Percentiles rank a stretch among this genome's conserved stretches.
These are phyloP conservation scores for bread wheat (Triticum aestivum) DNA, from an alignment of 176 grass and related monocot species.

Conservation along the genomic window IWGSC_CS_RefSeq_v2.1 NC_057810.1:78159787-78160286, in stretches of 20 bases:
- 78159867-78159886: not conserved
- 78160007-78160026: too few species aligned
- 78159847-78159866: not conserved
- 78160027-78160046: too few species aligned
- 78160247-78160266: not conserved
- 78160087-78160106: too few species aligned
- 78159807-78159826: too few species aligned
- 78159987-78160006: not conserved
- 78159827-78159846: not conserved
- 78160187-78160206: not conserved
- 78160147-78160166: not conserved
- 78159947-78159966: not conserved
- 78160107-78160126: too few species aligned
- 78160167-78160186: not conserved
- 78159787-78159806: not conserved
- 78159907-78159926: accelerated
- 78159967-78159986: not conserved
- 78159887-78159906: not conserved
- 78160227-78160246: not conserved
- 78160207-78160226: not conserved
- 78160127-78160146: not conserved
- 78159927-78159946: not conserved
- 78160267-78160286: not conserved
- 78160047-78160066: too few species aligned
- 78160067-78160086: too few species aligned